Evolutionary conservation across 1,139 yeast species (phyloP).

Genomic region (Protomyces macrosporus): DNA sequence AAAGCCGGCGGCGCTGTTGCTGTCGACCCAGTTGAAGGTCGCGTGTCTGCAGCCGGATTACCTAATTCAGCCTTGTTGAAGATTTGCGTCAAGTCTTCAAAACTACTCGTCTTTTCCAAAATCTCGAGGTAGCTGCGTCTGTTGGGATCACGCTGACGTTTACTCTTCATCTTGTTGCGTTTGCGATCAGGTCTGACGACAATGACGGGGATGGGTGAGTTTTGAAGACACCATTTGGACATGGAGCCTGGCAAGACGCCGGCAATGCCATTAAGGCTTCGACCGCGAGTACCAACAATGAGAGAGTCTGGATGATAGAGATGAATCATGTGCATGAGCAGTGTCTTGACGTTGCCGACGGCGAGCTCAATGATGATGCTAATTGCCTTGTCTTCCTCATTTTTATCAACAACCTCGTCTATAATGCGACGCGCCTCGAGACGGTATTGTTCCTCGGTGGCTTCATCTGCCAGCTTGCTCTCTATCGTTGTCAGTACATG

Average conservation of each 20-base stretch:
- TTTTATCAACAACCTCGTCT: conserved; percentile 46
- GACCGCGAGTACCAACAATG: conserved; percentile 57
- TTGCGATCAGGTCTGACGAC: conserved; percentile 57
- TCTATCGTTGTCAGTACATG: neutral
- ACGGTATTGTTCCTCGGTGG: conserved; percentile 38
- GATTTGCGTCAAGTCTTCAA: conserved; percentile 9
- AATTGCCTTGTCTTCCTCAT: conserved; percentile 45
- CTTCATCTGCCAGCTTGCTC: conserved; percentile 31
- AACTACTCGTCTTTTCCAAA: conserved; percentile 31
- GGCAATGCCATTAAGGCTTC: conserved; percentile 45
- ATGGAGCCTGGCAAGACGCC: conserved; percentile 46
- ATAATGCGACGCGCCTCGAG: conserved; percentile 42
- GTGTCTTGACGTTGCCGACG: conserved; percentile 56
- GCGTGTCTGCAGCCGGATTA: neutral
- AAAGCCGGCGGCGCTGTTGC: neutral
- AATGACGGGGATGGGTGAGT: conserved; percentile 63
- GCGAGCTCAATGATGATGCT: conserved; percentile 56
- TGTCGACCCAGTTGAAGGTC: neutral
- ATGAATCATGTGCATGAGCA: conserved; percentile 49
- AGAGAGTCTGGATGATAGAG: conserved; percentile 63
- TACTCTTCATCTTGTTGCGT: conserved; percentile 37
- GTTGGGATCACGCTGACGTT: conserved; percentile 39
- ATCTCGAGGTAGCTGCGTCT: conserved; percentile 34
- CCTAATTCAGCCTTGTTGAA: neutral
- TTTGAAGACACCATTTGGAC: conserved; percentile 61